Conservation (phyloP, 805 yeast species). For the Scheffersomyces ergatensis region DNA sequence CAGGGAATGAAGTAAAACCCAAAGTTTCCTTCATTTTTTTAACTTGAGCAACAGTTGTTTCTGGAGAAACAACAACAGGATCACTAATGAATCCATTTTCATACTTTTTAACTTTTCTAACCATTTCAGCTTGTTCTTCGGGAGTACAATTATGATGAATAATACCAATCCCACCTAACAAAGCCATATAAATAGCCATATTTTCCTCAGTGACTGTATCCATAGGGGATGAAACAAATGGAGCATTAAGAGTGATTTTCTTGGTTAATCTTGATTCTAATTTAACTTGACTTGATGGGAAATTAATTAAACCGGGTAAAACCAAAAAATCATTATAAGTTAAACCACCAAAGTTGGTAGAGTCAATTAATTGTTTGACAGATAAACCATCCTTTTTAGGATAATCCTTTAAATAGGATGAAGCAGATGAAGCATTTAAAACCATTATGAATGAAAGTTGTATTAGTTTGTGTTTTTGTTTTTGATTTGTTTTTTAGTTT, state of each 20-base stretch:
- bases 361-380: constrained; percentile 83
- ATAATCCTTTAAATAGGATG: constrained; percentile 65
- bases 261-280: constrained; percentile 88
- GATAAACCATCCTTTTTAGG: constrained; percentile 79
- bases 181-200: constrained; percentile 98
- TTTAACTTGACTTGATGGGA: constrained; percentile 74
- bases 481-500: too few species aligned
- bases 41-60: constrained; percentile 76
- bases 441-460: constrained; percentile 5
- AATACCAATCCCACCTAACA: constrained; percentile 98
- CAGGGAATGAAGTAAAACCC: constrained; percentile 98
- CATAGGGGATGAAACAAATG: constrained; percentile 98
- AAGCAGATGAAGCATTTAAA: constrained; percentile 55
- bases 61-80: constrained; percentile 78
- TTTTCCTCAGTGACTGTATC: constrained; percentile 97
- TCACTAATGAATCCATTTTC: constrained; percentile 97
- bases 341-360: constrained; percentile 87
- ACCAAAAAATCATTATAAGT: constrained; percentile 96
- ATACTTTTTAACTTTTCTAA: constrained; percentile 89
- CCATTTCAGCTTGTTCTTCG: constrained; percentile 99
- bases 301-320: constrained; percentile 90
- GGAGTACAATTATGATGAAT: constrained; percentile 96
- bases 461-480: background rate
- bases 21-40: constrained; percentile 63
- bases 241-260: constrained; percentile 86